A percentile compares a stretch with the other conserved stretches of the same genome.
phyloP scores from a whole-genome alignment of 2,329 filamentous ascomycete species.

The Exophiala mesophila region DNA sequence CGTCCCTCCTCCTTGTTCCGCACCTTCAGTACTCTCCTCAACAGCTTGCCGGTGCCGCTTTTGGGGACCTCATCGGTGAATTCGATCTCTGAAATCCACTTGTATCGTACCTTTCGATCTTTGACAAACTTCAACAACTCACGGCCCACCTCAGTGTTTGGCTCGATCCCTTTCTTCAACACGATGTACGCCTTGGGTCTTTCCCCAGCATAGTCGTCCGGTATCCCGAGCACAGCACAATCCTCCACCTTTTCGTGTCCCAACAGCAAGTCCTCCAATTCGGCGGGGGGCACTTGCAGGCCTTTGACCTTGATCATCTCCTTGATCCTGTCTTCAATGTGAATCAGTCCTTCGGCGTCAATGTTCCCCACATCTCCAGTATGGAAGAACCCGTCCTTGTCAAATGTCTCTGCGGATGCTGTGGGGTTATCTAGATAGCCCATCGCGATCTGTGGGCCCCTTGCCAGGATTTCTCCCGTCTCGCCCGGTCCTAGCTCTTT shows the following conservation, averaged over 20 bases:
- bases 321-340: slow-evolving; percentile 33
- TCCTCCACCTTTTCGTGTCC: slow-evolving; percentile 57
- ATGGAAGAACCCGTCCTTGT: slow-evolving; percentile 52
- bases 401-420: slow-evolving; percentile 66
- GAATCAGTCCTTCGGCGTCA: slow-evolving; percentile 52
- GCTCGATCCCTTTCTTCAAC: slow-evolving; percentile 71
- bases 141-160: slow-evolving; percentile 61
- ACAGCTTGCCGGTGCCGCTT: slow-evolving; percentile 68
- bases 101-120: slow-evolving; percentile 31
- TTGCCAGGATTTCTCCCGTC: slow-evolving; percentile 61
- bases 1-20: slow-evolving; percentile 26
- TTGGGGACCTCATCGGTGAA: slow-evolving; percentile 57
- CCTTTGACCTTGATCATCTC: slow-evolving; percentile 61
- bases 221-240: slow-evolving; percentile 64
- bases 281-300: slow-evolving; percentile 57
- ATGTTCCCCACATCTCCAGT: slow-evolving; percentile 64
- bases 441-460: slow-evolving; percentile 73
- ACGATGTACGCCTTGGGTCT: slow-evolving; percentile 63
- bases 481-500: slow-evolving; percentile 44
- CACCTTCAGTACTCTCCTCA: slow-evolving; percentile 54
- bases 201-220: slow-evolving; percentile 58
- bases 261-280: slow-evolving; percentile 54
- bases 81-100: slow-evolving; percentile 35
- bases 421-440: slow-evolving; percentile 72
- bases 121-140: slow-evolving; percentile 23